A percentile compares a stretch with the other conserved stretches of the same genome.
These are phyloP conservation scores for Mesotaenium endlicherianum DNA, from an alignment of 139 green algal genomes.

Conservation along the genomic window DNA sequence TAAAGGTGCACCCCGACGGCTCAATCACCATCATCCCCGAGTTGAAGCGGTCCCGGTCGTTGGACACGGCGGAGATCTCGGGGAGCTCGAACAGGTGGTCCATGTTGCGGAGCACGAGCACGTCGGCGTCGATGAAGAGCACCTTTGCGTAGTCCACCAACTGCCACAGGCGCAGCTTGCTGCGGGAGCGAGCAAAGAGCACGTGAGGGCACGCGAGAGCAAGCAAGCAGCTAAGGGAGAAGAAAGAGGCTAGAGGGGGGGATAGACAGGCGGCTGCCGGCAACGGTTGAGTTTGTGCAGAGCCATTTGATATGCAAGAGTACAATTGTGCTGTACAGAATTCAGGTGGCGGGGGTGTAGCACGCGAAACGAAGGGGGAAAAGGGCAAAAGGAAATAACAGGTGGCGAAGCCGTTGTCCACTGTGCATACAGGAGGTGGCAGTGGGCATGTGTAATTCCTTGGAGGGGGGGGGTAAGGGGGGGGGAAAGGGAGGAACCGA, in stretches of 20 bases:
- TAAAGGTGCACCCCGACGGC: slow-evolving; percentile 36
- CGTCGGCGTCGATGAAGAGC: slow-evolving; percentile 74
- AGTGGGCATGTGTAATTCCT: too few species aligned
- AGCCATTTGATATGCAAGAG: background rate
- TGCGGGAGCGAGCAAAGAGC: background rate
- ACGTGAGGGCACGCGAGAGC: background rate
- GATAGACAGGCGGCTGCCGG: background rate
- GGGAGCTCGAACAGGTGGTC: slow-evolving; percentile 64
- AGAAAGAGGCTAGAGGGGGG: background rate
- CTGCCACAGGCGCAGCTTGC: slow-evolving; percentile 11
- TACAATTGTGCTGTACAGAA: background rate
- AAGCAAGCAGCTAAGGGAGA: background rate
- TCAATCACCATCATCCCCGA: slow-evolving; percentile 15
- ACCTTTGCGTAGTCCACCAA: slow-evolving; percentile 43
- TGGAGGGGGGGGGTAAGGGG: too few species aligned
- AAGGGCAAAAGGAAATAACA: too few species aligned
- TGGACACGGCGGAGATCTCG: slow-evolving; percentile 46
- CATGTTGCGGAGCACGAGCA: slow-evolving; percentile 61
- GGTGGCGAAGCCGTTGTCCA: background rate
- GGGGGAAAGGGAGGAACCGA: too few species aligned
- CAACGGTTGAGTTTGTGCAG: background rate
- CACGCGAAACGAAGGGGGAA: background rate
- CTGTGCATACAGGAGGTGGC: background rate
- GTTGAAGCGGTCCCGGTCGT: slow-evolving; percentile 20
- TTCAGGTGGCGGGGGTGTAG: background rate